These are phyloP conservation scores for Flaveria trinervia DNA, from an alignment of 129 eudicot genomes.

Conservation along the genomic window DNA sequence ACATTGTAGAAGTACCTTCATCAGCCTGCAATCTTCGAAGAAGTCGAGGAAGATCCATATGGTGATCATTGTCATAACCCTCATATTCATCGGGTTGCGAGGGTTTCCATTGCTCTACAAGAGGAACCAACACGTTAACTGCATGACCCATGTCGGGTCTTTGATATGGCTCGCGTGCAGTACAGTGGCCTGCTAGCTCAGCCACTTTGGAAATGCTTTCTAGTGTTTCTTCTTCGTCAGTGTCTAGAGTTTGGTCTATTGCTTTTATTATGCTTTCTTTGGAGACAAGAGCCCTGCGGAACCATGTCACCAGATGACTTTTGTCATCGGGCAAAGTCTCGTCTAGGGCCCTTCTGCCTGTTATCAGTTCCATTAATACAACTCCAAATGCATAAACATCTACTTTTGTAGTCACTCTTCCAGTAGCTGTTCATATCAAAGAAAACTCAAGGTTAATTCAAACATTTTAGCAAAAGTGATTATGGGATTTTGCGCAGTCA, in stretches of 20 bases:
- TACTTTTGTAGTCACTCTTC: constrained; percentile 24
- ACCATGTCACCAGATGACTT: constrained; percentile 24
- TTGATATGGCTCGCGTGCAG: neutral
- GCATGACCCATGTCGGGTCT: constrained; percentile 25
- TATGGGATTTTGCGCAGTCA: neutral
- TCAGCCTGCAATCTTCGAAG: neutral
- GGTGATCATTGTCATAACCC: neutral
- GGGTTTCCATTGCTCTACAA: constrained; percentile 27
- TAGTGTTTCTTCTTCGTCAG: neutral
- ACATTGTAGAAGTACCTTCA: constrained; percentile 13
- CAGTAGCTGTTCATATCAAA: constrained; percentile 20
- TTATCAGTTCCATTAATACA: constrained; percentile 18
- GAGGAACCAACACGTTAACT: constrained; percentile 13
- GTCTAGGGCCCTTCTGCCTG: constrained; percentile 14
- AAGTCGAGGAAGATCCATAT: constrained; percentile 7
- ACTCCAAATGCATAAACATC: constrained; percentile 26
- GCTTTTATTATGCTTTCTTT: constrained; percentile 2
- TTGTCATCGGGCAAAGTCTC: neutral
- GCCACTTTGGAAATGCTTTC: constrained; percentile 16
- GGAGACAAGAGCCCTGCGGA: neutral
- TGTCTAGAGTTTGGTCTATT: constrained; percentile 6
- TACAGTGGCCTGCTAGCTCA: constrained; percentile 4
- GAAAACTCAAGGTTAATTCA: neutral
- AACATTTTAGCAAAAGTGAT: neutral
- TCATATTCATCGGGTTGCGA: neutral